Conservation (phyloP, 257 asterid genomes). For the Capsicum chinense region DNA sequence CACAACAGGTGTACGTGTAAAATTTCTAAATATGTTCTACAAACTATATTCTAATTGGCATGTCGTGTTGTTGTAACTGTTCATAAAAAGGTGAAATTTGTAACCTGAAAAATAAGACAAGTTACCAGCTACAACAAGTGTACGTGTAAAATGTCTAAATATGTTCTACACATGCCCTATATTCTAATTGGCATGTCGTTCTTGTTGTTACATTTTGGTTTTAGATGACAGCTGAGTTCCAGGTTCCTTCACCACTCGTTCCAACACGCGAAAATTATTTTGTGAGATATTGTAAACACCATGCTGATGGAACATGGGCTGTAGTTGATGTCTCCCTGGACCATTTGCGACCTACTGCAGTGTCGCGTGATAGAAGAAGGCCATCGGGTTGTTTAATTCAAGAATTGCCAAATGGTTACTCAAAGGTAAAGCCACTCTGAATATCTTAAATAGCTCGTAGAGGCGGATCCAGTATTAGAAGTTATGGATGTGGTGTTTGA, state of each 20-base stretch:
- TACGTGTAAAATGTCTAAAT: too few species aligned
- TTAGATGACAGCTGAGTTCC: conserved; percentile 88
- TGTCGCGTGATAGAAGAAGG: conserved; percentile 62
- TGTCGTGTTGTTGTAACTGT: too few species aligned
- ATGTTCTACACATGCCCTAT: too few species aligned
- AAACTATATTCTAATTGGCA: too few species aligned
- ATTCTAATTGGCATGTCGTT: neutral
- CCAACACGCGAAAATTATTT: conserved; percentile 79
- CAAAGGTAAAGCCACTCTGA: conserved; percentile 52
- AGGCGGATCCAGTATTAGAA: neutral
- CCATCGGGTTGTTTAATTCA: conserved; percentile 87
- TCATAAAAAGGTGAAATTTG: too few species aligned
- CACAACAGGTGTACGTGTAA: too few species aligned
- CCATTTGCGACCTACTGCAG: conserved; percentile 56
- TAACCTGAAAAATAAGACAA: too few species aligned
- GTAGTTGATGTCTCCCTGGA: conserved; percentile 83
- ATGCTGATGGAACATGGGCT: conserved; percentile 74
- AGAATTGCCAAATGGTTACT: conserved; percentile 80
- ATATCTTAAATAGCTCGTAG: neutral
- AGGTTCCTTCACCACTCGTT: conserved; percentile 77
- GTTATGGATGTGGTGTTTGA: neutral
- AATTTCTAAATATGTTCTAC: too few species aligned
- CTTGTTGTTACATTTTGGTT: neutral
- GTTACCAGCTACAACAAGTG: too few species aligned
- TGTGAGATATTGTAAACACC: conserved; percentile 79